These are phyloP conservation scores for Colletotrichum musicola DNA, from an alignment of 2,329 filamentous ascomycete genomes.

Conservation along the genomic window DNA sequence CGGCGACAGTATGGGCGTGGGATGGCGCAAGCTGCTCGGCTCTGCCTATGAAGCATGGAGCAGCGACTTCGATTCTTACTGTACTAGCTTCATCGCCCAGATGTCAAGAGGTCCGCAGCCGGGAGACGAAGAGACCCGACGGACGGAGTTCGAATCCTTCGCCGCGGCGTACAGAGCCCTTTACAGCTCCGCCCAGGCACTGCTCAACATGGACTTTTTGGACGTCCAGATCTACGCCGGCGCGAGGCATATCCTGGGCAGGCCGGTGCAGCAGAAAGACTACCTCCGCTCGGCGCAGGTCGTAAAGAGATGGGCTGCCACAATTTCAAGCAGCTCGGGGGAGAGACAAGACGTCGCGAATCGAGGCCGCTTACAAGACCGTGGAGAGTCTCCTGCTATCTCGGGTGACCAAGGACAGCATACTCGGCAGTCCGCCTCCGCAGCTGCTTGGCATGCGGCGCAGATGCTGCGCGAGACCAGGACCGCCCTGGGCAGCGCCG, in stretches of 20 bases:
- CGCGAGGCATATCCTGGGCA: conserved; percentile 69
- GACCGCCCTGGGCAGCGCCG: conserved; percentile 61
- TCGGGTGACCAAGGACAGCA: no score
- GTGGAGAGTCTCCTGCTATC: no score
- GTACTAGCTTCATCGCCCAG: conserved; percentile 48
- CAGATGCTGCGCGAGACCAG: conserved; percentile 63
- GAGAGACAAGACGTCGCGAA: no score
- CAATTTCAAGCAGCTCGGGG: no score
- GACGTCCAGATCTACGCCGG: conserved; percentile 74
- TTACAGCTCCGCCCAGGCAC: conserved; percentile 69
- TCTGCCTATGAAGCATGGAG: conserved; percentile 70
- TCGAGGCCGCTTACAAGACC: no score
- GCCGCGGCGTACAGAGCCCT: conserved; percentile 65
- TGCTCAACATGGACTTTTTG: conserved; percentile 69
- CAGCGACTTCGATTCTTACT: conserved; percentile 67
- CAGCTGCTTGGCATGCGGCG: conserved; percentile 67
- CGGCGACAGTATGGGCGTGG: conserved; percentile 35
- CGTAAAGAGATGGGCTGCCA: conserved; percentile 63
- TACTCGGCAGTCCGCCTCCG: conserved; percentile 48
- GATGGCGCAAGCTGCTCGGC: conserved; percentile 65
- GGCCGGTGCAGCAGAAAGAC: conserved; percentile 63
- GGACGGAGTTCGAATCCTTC: conserved; percentile 59
- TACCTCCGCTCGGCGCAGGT: conserved; percentile 62
- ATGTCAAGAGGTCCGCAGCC: conserved; percentile 35
- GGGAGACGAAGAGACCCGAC: conserved; percentile 1